Percentiles rank a stretch among this genome's conserved stretches.
phyloP scores from a whole-genome alignment of 169 alveolate genomes.

The Eimeria maxima region DNA sequence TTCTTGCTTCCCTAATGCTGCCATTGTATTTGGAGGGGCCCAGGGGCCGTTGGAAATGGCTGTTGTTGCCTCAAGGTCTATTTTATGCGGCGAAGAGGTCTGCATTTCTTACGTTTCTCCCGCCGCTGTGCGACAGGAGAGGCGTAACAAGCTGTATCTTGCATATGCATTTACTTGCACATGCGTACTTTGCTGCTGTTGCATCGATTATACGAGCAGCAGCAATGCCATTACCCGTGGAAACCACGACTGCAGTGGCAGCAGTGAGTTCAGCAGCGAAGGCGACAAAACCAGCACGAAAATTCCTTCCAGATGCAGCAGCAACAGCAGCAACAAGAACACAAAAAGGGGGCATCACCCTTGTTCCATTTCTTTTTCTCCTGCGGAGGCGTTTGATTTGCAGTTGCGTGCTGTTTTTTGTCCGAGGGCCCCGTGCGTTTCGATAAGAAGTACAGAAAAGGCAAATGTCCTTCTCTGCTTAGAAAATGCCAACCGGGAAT shows the following conservation, averaged over 20 bases:
- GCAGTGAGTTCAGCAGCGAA: background rate
- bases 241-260: slow-evolving; percentile 4
- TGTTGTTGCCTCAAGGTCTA: slow-evolving; percentile 41
- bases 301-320: background rate
- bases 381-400: slow-evolving; percentile 69
- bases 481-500: background rate
- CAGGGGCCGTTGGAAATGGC: slow-evolving; percentile 40
- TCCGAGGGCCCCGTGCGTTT: slow-evolving; percentile 18
- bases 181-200: slow-evolving; percentile 44
- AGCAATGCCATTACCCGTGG: background rate
- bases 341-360: background rate
- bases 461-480: slow-evolving; percentile 10
- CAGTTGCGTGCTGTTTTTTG: slow-evolving; percentile 43
- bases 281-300: background rate
- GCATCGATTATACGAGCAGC: background rate
- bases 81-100: slow-evolving; percentile 21
- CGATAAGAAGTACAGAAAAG: background rate
- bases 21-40: slow-evolving; percentile 44
- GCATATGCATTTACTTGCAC: slow-evolving; percentile 56
- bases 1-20: slow-evolving; percentile 54
- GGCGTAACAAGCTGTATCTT: slow-evolving; percentile 10
- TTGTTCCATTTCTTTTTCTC: slow-evolving; percentile 16
- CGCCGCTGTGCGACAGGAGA: slow-evolving; percentile 15
- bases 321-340: background rate
- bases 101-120: slow-evolving; percentile 59